Evolutionary conservation across 2,329 filamentous ascomycete species (phyloP).

Genomic region (Fusarium staphyleae): DNA sequence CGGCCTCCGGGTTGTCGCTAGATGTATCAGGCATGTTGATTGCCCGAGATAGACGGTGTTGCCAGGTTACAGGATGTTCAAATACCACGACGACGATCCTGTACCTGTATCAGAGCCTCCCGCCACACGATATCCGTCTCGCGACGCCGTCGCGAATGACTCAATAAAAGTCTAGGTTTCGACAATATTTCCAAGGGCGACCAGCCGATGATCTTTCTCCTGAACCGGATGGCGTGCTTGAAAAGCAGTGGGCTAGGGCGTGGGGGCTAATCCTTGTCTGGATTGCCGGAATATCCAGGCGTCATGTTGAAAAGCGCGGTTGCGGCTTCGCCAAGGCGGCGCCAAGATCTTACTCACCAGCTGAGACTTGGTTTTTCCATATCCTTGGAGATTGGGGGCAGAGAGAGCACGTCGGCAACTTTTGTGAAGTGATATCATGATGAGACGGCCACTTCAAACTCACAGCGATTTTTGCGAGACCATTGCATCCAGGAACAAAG

Average conservation of each 20-base stretch:
- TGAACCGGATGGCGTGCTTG: slow-evolving; percentile 28
- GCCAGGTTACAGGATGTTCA: not conserved
- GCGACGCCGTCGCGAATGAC: slow-evolving; percentile 2
- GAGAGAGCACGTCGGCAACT: too few species aligned
- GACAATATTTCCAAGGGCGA: not conserved
- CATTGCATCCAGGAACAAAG: too few species aligned
- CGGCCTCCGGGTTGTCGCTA: slow-evolving; percentile 28
- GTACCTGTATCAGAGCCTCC: not conserved
- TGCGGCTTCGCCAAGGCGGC: too few species aligned
- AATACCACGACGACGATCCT: not conserved
- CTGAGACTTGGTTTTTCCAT: too few species aligned
- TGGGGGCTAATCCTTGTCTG: slow-evolving; percentile 4
- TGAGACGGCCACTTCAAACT: too few species aligned
- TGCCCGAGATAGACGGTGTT: not conserved
- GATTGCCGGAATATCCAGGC: not conserved
- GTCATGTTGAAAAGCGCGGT: too few species aligned
- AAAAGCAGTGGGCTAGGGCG: slow-evolving; percentile 9
- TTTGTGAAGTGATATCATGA: too few species aligned
- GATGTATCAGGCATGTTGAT: slow-evolving; percentile 23
- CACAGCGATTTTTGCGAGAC: too few species aligned
- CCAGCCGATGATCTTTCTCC: slow-evolving; percentile 9
- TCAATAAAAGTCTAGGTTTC: not conserved
- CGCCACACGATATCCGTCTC: too few species aligned
- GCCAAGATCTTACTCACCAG: too few species aligned
- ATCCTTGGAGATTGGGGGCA: too few species aligned